Conservation (phyloP, 108 stramenopile genomes). For the Cafeteria roenbergensis region DNA sequence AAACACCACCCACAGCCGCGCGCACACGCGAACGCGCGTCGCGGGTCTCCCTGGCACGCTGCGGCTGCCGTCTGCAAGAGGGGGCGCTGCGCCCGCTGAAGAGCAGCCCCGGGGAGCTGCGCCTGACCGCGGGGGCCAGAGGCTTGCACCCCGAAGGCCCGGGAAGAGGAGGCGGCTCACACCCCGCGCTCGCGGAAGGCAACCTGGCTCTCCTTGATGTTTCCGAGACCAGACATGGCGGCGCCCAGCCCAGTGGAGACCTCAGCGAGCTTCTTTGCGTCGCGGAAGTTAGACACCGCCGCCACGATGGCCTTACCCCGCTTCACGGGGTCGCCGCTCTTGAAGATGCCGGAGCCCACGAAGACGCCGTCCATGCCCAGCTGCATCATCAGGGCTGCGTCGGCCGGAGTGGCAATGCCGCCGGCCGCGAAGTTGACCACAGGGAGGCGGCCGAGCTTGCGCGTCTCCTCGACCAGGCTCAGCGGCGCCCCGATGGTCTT, state of each 20-base stretch:
- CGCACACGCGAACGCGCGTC: too few species aligned
- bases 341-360: slow-evolving; percentile 95
- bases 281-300: slow-evolving; percentile 86
- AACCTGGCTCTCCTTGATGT: slow-evolving; percentile 82
- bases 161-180: too few species aligned
- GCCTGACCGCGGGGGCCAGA: too few species aligned
- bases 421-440: slow-evolving; percentile 99
- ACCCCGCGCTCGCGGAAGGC: slow-evolving; percentile 85
- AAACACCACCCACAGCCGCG: too few species aligned
- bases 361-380: slow-evolving; percentile 96
- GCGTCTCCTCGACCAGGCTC: slow-evolving; percentile 70
- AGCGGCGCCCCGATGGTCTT: slow-evolving; percentile 83
- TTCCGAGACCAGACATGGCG: slow-evolving; percentile 91
- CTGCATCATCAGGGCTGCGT: slow-evolving; percentile 99
- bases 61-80: too few species aligned
- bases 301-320: slow-evolving; percentile 87
- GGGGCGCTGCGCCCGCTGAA: too few species aligned
- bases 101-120: too few species aligned
- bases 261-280: slow-evolving; percentile 90
- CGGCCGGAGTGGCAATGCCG: slow-evolving; percentile 94
- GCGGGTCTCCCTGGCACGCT: too few species aligned
- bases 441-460: slow-evolving; percentile 75
- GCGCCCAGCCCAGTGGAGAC: slow-evolving; percentile 79
- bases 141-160: too few species aligned
- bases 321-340: slow-evolving; percentile 73